These are phyloP conservation scores for Punica granatum DNA, from an alignment of 345 rosid genomes.

Conservation along the genomic window DNA sequence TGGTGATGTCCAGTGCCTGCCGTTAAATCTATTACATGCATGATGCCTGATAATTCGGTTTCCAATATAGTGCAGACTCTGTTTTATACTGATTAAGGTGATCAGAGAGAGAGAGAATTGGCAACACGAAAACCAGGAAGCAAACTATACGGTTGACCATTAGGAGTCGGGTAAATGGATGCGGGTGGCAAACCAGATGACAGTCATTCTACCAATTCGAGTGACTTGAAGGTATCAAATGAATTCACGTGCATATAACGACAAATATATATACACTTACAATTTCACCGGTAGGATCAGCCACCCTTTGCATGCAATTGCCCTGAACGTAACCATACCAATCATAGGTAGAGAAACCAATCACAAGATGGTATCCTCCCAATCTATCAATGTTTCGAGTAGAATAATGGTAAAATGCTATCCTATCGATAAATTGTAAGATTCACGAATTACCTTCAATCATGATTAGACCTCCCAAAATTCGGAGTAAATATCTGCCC, in stretches of 20 bases:
- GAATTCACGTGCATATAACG: too few relatives aligned
- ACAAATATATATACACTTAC: too few relatives aligned
- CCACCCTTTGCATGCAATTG: neutral
- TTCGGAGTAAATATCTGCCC: slow-evolving; percentile 60
- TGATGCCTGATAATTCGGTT: too few relatives aligned
- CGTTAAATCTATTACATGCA: too few relatives aligned
- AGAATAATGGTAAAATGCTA: neutral
- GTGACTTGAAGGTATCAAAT: neutral
- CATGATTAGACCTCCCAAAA: slow-evolving; percentile 4
- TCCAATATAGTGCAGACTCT: too few relatives aligned
- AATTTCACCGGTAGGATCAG: neutral
- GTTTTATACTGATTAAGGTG: too few relatives aligned
- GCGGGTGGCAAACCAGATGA: neutral
- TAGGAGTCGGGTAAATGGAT: neutral
- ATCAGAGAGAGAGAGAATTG: too few relatives aligned
- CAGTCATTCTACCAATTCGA: neutral
- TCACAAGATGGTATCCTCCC: neutral
- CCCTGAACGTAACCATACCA: neutral
- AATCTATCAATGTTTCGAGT: neutral
- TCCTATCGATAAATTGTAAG: neutral
- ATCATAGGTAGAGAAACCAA: neutral
- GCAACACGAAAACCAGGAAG: too few relatives aligned
- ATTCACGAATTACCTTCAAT: neutral
- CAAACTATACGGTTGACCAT: neutral
- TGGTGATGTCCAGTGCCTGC: too few relatives aligned